Evolutionary conservation across 768 basidiomycete species (phyloP), one percentile per base, ranked within the genome.

Genomic region (Hygrophorus pudorinus): DNA sequence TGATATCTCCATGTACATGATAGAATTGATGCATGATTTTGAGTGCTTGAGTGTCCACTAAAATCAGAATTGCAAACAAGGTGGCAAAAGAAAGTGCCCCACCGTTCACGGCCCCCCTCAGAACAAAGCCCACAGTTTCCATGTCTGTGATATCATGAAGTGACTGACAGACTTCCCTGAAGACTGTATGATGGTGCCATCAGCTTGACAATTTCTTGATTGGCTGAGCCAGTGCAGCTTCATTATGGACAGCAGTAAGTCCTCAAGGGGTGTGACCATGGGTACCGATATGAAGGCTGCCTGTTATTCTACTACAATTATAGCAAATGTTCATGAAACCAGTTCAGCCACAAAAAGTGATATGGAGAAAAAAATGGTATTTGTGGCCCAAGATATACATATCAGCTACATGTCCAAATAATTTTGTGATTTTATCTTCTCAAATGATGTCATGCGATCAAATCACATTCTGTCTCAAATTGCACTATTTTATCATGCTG

Each of bases 1-100:
- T 47, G 11, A 47, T 29, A 42, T 47, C 45, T 13, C 45, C 40
- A 41, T 47, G 45, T 12, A 47, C 36, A 20, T 30, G 29, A 12
- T 20, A 10, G 21, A 28, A 14, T 13, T 38, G 20, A 17, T 47
- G 32, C 38, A 41, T n/a, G 5, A 32, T 18, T 11, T 28, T 12
- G 17, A 47, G 40, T 21, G 43, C 43, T 44, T 18, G 16, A 37
- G 8, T 14, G 10, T 16, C 14, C 30, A 32, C 13, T 42, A 32
- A 7, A 34, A 10, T 27, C 21, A 46, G 17, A 14, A 17, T 24
- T 10, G 20, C 29, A 27, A 16, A 27, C 13, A 16, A 42, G n/a
- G 12, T 33, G 13, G 18, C 30, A 21, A 33, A 20, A 36, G 12
- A 28, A 13, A 20, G 40, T 1, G 20, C 16, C 40, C 31, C 21